A percentile compares a stretch with the other conserved stretches of the same genome.
Conservation (phyloP, 2,329 filamentous ascomycete species). For the Elsinoe perseae region DNA sequence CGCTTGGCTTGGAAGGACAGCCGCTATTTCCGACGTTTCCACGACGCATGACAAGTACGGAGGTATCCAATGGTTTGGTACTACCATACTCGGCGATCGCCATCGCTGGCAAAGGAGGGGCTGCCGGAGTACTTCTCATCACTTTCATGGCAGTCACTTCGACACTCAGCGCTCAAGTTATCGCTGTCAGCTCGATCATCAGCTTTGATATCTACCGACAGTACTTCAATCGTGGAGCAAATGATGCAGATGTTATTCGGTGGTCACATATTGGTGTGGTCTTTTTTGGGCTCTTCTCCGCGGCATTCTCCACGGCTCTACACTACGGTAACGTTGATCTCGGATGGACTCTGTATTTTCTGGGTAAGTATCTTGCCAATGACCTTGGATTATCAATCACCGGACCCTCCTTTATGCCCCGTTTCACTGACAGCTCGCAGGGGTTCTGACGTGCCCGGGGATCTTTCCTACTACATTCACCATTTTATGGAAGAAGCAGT, state of each 20-base stretch:
- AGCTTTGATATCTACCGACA: slow-evolving; percentile 46
- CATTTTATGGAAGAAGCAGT: slow-evolving; percentile 41
- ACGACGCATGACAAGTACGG: slow-evolving; percentile 31
- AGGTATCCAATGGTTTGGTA: slow-evolving; percentile 40
- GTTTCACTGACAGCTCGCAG: not conserved
- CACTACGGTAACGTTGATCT: slow-evolving; percentile 45
- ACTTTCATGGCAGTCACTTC: slow-evolving; percentile 48
- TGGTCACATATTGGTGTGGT: slow-evolving; percentile 44
- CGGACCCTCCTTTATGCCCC: too few relatives aligned
- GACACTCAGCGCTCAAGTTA: slow-evolving; percentile 44
- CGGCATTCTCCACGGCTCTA: slow-evolving; percentile 41
- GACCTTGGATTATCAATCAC: too few relatives aligned
- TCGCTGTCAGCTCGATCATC: slow-evolving; percentile 45
- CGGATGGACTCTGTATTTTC: slow-evolving; percentile 40
- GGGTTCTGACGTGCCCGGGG: slow-evolving; percentile 37
- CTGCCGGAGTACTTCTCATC: slow-evolving; percentile 41
- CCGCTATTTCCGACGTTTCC: slow-evolving; percentile 42
- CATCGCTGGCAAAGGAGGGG: slow-evolving; percentile 36
- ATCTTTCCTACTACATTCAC: slow-evolving; percentile 42
- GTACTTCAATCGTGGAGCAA: slow-evolving; percentile 42
- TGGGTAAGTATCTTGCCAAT: slow-evolving; percentile 21
- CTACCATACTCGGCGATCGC: slow-evolving; percentile 43
- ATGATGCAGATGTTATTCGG: slow-evolving; percentile 36
- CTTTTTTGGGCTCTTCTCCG: slow-evolving; percentile 43
- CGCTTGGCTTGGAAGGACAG: slow-evolving; percentile 40